Conservation (phyloP, 2,329 filamentous ascomycete species). For the Pseudocercospora macadamiae region DNA sequence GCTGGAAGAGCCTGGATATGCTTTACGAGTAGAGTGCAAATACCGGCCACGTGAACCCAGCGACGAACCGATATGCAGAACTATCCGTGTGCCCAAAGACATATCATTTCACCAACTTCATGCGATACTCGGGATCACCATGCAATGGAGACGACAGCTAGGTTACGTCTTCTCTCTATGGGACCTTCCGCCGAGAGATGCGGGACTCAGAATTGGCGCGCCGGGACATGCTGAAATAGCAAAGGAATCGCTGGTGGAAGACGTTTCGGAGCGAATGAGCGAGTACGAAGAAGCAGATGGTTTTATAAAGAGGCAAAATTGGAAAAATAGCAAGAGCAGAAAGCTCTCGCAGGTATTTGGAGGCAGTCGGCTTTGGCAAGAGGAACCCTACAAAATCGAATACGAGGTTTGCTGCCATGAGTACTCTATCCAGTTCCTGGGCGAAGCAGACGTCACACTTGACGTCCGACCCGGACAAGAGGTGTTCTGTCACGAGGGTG, state of each 20-base stretch:
- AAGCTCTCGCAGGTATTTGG: constrained; percentile 1
- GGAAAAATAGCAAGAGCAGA: background rate
- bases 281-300: background rate
- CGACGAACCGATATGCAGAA: background rate
- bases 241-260: background rate
- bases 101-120: background rate
- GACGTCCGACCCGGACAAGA: background rate
- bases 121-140: background rate
- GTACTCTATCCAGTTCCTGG: background rate
- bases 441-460: background rate
- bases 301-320: background rate
- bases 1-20: background rate
- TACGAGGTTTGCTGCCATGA: background rate
- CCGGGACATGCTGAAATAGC: background rate
- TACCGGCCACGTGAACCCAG: background rate
- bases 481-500: background rate
- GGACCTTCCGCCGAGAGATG: background rate
- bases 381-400: background rate
- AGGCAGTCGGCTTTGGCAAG: constrained; percentile 1
- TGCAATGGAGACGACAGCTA: background rate
- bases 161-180: background rate
- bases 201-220: background rate
- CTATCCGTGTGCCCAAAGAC: background rate
- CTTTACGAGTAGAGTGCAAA: background rate
- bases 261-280: background rate